Conservation (phyloP, 192 early-diverging fungal genomes). For the Radiomyces spectabilis region DNA sequence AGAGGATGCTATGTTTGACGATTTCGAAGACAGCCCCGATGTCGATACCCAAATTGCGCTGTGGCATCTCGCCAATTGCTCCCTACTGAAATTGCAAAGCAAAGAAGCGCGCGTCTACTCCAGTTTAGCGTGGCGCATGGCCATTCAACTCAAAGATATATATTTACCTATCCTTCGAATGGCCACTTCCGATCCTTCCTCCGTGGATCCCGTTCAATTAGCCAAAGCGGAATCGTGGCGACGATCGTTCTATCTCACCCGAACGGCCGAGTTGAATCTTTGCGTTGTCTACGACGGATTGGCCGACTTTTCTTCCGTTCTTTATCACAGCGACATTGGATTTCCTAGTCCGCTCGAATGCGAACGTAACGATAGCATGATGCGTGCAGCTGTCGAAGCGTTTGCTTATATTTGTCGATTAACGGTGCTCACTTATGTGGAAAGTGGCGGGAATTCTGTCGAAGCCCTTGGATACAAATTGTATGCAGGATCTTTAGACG, state of each 20-base stretch:
- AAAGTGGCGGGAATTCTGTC: neutral
- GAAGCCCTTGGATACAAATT: conserved; percentile 1
- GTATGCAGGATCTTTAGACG: neutral
- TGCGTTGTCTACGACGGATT: neutral
- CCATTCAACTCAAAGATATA: conserved; percentile 4
- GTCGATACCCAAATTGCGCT: neutral
- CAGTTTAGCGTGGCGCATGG: conserved; percentile 11
- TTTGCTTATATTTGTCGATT: conserved; percentile 3
- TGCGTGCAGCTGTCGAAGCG: neutral
- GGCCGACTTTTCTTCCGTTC: neutral
- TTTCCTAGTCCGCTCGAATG: neutral
- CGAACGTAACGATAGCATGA: neutral
- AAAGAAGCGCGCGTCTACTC: conserved; percentile 6
- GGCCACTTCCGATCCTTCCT: no score
- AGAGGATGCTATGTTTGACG: neutral
- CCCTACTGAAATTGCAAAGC: neutral
- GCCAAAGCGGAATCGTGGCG: conserved; percentile 15
- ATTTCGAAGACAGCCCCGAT: neutral
- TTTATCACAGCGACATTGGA: conserved; percentile 8
- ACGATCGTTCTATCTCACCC: conserved; percentile 9
- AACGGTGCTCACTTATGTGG: neutral
- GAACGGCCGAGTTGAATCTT: conserved; percentile 9
- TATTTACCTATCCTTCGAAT: conserved; percentile 5
- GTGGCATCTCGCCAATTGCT: neutral
- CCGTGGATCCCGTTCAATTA: neutral